These are phyloP conservation scores for Cyclanthera cordifolia DNA, from an alignment of 306 rosid species.

Conservation along the genomic window DNA sequence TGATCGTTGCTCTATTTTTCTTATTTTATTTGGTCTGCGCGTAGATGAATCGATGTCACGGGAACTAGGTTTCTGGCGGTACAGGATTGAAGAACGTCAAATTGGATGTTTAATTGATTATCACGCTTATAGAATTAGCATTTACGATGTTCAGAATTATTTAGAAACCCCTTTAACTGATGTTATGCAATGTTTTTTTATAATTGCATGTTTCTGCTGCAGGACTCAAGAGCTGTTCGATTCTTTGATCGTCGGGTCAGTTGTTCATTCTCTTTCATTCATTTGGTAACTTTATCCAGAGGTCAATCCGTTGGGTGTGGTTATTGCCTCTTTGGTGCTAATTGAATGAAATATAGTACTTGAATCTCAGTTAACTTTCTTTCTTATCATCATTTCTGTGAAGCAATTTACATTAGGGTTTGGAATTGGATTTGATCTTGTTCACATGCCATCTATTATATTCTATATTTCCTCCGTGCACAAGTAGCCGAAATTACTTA, in stretches of 20 bases:
- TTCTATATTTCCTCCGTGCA: neutral
- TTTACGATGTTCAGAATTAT: neutral
- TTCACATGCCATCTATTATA: neutral
- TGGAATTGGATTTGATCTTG: neutral
- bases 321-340: neutral
- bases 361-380: neutral
- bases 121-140: neutral
- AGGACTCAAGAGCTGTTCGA: slow-evolving; percentile 88
- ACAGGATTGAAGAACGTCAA: neutral
- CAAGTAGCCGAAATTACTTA: neutral
- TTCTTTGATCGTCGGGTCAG: slow-evolving; percentile 89
- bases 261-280: slow-evolving; percentile 11
- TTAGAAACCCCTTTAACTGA: neutral
- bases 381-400: neutral
- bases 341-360: neutral
- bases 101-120: neutral
- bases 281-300: neutral
- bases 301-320: neutral
- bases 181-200: neutral
- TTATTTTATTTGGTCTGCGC: neutral
- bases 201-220: slow-evolving; percentile 25
- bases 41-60: neutral
- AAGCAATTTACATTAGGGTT: neutral
- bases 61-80: neutral
- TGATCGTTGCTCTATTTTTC: neutral